Conservation (phyloP, 139 green algal genomes). For the Micractinium sp. region DNA sequence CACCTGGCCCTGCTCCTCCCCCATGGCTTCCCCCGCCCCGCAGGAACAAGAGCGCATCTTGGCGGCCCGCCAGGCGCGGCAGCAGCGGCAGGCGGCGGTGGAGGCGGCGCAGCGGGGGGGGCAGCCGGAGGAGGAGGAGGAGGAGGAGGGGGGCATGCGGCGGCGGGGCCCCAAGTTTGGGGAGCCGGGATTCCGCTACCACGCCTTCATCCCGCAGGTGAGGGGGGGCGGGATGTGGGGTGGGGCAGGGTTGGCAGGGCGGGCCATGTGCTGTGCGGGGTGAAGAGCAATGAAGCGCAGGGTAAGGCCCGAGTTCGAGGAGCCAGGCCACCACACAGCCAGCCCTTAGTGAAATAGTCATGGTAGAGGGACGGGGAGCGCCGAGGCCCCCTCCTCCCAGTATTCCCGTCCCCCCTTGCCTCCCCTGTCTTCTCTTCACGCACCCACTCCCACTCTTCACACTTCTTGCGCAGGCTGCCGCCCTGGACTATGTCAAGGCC, state of each 20-base stretch:
- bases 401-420: no score
- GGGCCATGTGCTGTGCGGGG: background rate
- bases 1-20: background rate
- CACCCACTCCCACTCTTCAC: background rate
- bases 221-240: background rate
- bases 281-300: no score
- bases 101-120: background rate
- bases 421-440: background rate
- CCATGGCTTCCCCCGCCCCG: background rate
- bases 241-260: background rate
- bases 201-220: conserved; percentile 58
- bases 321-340: background rate
- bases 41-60: conserved; percentile 44
- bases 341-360: no score
- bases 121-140: conserved; percentile 15
- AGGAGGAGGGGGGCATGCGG: background rate
- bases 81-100: conserved; percentile 17
- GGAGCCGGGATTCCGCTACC: conserved; percentile 53
- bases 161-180: conserved; percentile 30
- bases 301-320: background rate
- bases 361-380: no score
- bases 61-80: conserved; percentile 27
- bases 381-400: background rate
- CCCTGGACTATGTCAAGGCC: conserved; percentile 64
- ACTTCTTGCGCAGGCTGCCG: conserved; percentile 30